Evolutionary conservation across 2,329 filamentous ascomycete species (phyloP).

Genomic region (Xylaria sp.): DNA sequence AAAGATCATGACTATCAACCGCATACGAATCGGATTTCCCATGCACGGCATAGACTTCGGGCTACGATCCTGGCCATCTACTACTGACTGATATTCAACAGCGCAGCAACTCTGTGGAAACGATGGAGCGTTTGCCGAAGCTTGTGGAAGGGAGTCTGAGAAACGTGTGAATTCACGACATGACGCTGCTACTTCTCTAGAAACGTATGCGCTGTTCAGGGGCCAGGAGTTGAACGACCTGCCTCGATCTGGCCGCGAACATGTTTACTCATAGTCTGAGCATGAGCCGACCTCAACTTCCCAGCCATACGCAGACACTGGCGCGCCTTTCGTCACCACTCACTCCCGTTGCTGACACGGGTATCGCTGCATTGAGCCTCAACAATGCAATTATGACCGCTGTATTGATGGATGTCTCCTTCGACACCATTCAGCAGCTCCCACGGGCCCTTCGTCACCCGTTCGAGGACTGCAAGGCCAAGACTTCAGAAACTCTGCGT

Average conservation of each 20-base stretch:
- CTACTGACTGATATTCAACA: too few relatives aligned
- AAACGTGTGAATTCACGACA: constrained; percentile 37
- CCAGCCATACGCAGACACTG: background rate
- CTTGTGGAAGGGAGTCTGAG: constrained; percentile 32
- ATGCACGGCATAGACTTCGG: too few relatives aligned
- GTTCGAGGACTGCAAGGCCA: too few relatives aligned
- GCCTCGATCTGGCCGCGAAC: too few relatives aligned
- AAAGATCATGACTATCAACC: too few relatives aligned
- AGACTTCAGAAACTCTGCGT: too few relatives aligned
- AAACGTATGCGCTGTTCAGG: too few relatives aligned
- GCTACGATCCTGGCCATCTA: constrained; percentile 25
- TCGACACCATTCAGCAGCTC: background rate
- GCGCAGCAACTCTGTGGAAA: constrained; percentile 27
- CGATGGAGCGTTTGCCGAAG: constrained; percentile 31
- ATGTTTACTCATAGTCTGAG: background rate
- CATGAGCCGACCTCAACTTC: constrained; percentile 3
- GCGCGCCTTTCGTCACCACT: background rate
- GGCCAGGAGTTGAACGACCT: too few relatives aligned
- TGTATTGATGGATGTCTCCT: background rate
- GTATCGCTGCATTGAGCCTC: background rate
- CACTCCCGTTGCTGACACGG: constrained; percentile 3
- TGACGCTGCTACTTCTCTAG: constrained; percentile 30
- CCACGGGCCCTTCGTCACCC: too few relatives aligned
- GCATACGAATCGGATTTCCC: too few relatives aligned
- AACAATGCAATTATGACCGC: background rate